Percentiles rank a stretch among this genome's conserved stretches.
These are phyloP conservation scores for Euryodendron excelsum DNA, from an alignment of 148 eudicot species.

Conservation along the genomic window DNA sequence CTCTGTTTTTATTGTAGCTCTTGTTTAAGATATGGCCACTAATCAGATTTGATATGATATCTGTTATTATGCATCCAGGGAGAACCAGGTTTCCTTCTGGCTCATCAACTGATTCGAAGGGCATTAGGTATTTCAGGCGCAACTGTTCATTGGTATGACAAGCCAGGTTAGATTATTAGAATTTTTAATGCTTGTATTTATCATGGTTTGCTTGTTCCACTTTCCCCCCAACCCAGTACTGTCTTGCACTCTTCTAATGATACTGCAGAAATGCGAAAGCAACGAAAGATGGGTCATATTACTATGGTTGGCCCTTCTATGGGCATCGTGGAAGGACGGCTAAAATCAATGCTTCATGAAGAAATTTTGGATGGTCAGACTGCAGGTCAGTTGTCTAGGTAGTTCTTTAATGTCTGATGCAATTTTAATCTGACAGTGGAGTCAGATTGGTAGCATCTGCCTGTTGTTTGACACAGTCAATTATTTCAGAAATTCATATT, in stretches of 20 bases:
- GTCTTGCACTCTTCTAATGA: slow-evolving; percentile 1
- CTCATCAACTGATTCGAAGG: slow-evolving; percentile 63
- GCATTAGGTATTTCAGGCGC: slow-evolving; percentile 35
- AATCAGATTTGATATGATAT: background rate
- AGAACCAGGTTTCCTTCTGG: slow-evolving; percentile 66
- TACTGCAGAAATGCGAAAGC: slow-evolving; percentile 78
- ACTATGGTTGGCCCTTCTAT: slow-evolving; percentile 78
- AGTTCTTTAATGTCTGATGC: background rate
- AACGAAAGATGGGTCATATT: slow-evolving; percentile 94
- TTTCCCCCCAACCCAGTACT: background rate
- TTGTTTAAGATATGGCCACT: background rate
- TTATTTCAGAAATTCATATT: background rate
- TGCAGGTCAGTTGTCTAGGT: slow-evolving; percentile 28
- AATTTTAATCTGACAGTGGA: background rate
- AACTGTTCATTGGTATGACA: slow-evolving; percentile 80
- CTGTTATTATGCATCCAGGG: slow-evolving; percentile 43
- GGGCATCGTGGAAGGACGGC: slow-evolving; percentile 59
- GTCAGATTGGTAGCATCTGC: background rate
- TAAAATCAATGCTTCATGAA: slow-evolving; percentile 54
- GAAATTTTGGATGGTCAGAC: slow-evolving; percentile 41
- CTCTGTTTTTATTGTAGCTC: background rate
- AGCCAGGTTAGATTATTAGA: slow-evolving; percentile 61
- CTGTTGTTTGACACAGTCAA: background rate
- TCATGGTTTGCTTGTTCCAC: background rate
- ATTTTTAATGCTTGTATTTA: background rate